Evolutionary conservation across 495 filamentous ascomycete species (phyloP).

Genomic region (Aspergillus haitiensis): DNA sequence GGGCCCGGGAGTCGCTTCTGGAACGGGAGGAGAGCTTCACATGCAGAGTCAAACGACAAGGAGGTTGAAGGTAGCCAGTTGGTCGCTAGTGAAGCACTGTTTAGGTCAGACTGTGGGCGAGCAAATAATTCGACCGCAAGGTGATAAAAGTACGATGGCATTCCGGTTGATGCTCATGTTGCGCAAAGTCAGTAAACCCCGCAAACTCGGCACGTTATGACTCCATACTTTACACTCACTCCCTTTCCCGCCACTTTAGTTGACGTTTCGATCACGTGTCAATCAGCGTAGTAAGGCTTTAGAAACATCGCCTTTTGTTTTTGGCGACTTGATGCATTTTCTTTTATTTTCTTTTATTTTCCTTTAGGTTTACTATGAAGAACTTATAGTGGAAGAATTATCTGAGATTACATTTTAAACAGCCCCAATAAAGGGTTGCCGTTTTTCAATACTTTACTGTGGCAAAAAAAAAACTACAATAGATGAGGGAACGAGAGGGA

Average conservation of each 20-base stretch:
- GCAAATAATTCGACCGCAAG: conserved; percentile 74
- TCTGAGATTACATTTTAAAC: too few relatives aligned
- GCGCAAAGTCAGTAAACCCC: conserved; percentile 14
- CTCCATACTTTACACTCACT: neutral
- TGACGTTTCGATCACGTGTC: conserved; percentile 13
- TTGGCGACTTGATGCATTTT: too few relatives aligned
- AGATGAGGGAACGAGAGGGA: neutral
- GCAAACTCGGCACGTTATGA: conserved; percentile 2
- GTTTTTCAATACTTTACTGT: too few relatives aligned
- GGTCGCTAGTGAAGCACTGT: conserved; percentile 16
- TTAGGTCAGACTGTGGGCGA: conserved; percentile 51
- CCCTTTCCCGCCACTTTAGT: conserved; percentile 2
- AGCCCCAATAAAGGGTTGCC: too few relatives aligned
- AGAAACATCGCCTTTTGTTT: neutral
- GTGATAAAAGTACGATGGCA: conserved; percentile 93
- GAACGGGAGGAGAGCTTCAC: conserved; percentile 46
- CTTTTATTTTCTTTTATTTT: too few relatives aligned
- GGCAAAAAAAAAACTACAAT: neutral
- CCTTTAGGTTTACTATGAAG: too few relatives aligned
- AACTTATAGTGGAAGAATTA: too few relatives aligned
- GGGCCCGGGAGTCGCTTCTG: conserved; percentile 32
- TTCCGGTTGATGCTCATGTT: conserved; percentile 44
- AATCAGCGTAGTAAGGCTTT: neutral
- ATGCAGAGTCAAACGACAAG: conserved; percentile 39
- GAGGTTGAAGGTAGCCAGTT: conserved; percentile 18